Percentiles rank a stretch among this genome's conserved stretches.
Evolutionary conservation across 108 stramenopile genomes (phyloP).

Genomic region (Cyclotella kingstonii): DNA sequence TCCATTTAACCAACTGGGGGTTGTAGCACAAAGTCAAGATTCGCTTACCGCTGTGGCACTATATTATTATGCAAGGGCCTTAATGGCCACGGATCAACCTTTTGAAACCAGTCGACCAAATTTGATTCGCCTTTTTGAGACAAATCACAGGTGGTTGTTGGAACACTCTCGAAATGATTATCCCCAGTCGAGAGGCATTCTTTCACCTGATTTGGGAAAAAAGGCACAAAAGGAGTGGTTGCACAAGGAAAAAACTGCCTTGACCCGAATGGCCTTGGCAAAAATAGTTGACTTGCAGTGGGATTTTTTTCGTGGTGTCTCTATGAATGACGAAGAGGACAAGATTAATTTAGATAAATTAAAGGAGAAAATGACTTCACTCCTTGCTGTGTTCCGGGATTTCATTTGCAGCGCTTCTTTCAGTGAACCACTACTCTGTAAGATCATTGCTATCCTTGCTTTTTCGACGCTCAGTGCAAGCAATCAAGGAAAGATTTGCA

Average conservation of each 20-base stretch:
- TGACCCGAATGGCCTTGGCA: conserved; percentile 50
- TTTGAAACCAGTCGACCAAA: conserved; percentile 68
- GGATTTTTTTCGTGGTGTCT: conserved; percentile 40
- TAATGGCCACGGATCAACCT: conserved; percentile 53
- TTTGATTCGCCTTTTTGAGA: conserved; percentile 55
- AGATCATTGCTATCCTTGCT: conserved; percentile 61
- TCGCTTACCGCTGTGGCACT: conserved; percentile 45
- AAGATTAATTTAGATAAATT: conserved; percentile 7
- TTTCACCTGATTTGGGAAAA: conserved; percentile 12
- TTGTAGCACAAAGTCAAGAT: conserved; percentile 62
- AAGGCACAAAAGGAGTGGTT: conserved; percentile 38
- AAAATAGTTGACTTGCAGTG: conserved; percentile 74
- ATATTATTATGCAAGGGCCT: conserved; percentile 73
- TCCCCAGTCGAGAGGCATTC: conserved; percentile 10
- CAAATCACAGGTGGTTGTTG: conserved; percentile 55
- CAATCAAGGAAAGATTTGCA: conserved; percentile 17
- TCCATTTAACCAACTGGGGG: conserved; percentile 83
- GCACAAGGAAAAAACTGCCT: conserved; percentile 37
- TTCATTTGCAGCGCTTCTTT: conserved; percentile 48
- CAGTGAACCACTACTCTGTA: conserved; percentile 68
- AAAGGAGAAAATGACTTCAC: conserved; percentile 32
- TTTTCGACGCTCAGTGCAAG: conserved; percentile 48
- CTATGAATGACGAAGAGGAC: conserved; percentile 16
- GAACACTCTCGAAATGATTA: conserved; percentile 37
- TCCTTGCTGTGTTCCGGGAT: conserved; percentile 27